Evolutionary conservation across 2,329 filamentous ascomycete species (phyloP), one percentile per base, ranked within the genome.

Genomic region (Colletotrichum lindemuthianum): DNA sequence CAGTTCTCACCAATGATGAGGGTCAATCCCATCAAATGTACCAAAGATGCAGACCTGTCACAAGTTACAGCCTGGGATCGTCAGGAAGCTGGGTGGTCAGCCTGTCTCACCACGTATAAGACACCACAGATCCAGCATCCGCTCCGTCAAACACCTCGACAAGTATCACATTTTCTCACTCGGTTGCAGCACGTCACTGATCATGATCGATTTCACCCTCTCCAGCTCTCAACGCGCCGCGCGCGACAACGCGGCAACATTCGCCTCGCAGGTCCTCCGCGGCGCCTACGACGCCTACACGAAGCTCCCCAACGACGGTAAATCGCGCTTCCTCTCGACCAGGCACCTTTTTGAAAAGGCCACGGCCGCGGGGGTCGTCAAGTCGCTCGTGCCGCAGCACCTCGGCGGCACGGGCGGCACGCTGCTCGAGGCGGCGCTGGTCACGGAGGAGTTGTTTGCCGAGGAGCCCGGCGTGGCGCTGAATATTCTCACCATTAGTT

Each of bases 381-480:
- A 80, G 67, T 79, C 77, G 9, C 79, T 84, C 59, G 73, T 87
- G 8, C 76, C 83, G 2, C 70, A 74, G 4, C 54, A 74, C 2
- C 73, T 84, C 6, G 84, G 84, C 36, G 85, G 85, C 13, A 75
- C 69, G 8, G 78, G 76, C 6, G 77, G 75, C 1, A 77, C 74
- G 8, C 73, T 86, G 0, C 60, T 84, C 7, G 82, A 86, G 55
- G 77, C 81, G 1, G 78, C 82, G 0, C 78, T 87, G 44, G 67
- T 84, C 12, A 78, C 85, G 1, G 84, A 87, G 67, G 84, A 87
- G 65, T 77, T 84, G 63, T 86, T 83, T 67, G 74, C 80, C 1
- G 78, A 82, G 40, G 85, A 88, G 65, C 79, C 81, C 0, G 80
- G 79, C 13, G 76, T 80, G 0, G 76, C 81, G 0, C 68, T 87